These are phyloP conservation scores for Sporisorium sorghi DNA, from an alignment of 1,284 basidiomycete genomes.

Conservation along the genomic window DNA sequence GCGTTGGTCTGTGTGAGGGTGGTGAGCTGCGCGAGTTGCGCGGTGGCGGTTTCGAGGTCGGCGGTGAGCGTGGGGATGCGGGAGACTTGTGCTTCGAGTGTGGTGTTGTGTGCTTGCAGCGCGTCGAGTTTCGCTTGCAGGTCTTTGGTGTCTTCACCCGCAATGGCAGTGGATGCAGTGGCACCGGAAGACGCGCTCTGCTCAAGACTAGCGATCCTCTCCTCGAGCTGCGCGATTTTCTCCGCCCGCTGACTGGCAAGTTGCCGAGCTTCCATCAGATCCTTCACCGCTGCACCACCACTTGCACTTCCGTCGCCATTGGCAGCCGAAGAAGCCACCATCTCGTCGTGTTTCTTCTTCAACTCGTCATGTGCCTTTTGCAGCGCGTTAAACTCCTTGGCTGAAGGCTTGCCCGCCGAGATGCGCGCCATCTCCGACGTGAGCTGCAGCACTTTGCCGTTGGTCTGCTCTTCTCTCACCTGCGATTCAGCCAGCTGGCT, in stretches of 20 bases:
- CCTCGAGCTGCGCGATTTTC: constrained; percentile 26
- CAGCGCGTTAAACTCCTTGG: constrained; percentile 30
- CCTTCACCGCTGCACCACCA: constrained; percentile 23
- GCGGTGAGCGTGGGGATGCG: not conserved
- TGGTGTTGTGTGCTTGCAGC: constrained; percentile 9
- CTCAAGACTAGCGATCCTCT: constrained; percentile 11
- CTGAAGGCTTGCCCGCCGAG: constrained; percentile 28
- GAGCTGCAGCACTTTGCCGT: constrained; percentile 35
- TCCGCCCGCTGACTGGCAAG: constrained; percentile 11
- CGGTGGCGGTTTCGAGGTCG: constrained; percentile 15
- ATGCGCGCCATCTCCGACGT: constrained; percentile 38
- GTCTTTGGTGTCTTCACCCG: constrained; percentile 1
- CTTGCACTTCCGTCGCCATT: not conserved
- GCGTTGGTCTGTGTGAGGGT: not conserved
- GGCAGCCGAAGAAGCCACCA: not conserved
- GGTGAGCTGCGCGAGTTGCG: constrained; percentile 2
- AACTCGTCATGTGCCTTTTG: constrained; percentile 39
- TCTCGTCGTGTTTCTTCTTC: constrained; percentile 42
- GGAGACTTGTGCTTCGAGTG: constrained; percentile 10
- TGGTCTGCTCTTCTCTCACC: constrained; percentile 20
- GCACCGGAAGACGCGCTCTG: not conserved
- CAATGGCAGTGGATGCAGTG: not conserved
- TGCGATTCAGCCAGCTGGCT: constrained; percentile 18
- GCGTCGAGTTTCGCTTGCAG: constrained; percentile 17
- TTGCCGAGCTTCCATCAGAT: constrained; percentile 25